Evolutionary conservation across 2,329 filamentous ascomycete genomes (phyloP), one percentile per base, ranked within the genome.

Genomic region (Neofusicoccum kwambonambiense): DNA sequence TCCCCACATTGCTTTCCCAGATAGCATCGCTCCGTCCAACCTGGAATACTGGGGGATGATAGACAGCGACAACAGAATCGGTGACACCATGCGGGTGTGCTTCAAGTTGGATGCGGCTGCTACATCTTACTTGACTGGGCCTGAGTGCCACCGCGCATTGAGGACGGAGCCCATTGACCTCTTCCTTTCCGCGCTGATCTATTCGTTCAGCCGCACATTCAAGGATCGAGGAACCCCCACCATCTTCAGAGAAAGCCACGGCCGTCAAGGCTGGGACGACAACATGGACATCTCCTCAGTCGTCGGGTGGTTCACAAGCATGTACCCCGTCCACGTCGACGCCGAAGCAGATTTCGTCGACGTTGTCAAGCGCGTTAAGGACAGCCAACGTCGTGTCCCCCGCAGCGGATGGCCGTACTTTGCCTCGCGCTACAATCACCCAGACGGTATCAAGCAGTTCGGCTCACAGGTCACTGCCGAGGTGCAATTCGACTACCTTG

Each of bases 401-500:
- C 44, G 47, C 37, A 63, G 17, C 17, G 60, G 60, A 27, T 45
- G 39, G 31, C 22, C 57, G 34, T 49, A 61, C 27, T 61, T 61
- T 49, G 57, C 57, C 17, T 47, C 57, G 42, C 51, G 51, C 9
- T 54, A 54, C 51, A 54, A 54, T 17, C 51, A 54, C 34, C 34
- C 51, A 0, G 51, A 54, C 17, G 51, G 51, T 35, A 54, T 54
- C 11, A 41, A 54, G 15, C 34, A 54, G 7, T 54, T 54, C 51
- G 51, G 51, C 51, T 54, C 51, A 17, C 41, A 45, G 27, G 41
- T 49, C 51, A 54, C 51, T 13, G 80, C 87, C 50, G 86, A 89
- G 71, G 77, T 89, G 42, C 78, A 87, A 39, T 87, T 89, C 71
- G 87, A 81, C 64, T 86, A 84, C 67, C 76, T 81, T 2, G 84